Conservation (phyloP, 164 flowering plant species). For the Liriodendron chinense region DNA sequence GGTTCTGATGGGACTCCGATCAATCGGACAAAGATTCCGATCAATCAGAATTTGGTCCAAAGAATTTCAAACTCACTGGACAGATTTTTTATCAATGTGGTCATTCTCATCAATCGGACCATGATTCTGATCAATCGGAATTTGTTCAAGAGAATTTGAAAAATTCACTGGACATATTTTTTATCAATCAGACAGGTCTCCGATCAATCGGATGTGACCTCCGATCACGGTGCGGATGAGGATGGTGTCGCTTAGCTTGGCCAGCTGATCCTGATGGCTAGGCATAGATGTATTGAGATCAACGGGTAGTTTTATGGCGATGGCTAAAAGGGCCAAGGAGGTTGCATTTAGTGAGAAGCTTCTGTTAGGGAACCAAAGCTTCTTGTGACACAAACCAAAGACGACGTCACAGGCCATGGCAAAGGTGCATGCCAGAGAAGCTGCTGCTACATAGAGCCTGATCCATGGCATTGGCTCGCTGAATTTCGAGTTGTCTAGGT, state of each 20-base stretch:
- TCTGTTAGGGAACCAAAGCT: conserved; percentile 57
- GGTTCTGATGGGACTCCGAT: too few relatives aligned
- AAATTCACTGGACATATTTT: too few relatives aligned
- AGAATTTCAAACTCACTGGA: too few relatives aligned
- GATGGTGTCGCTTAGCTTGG: conserved; percentile 15
- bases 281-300: conserved; percentile 60
- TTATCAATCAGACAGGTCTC: too few relatives aligned
- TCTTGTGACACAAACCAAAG: conserved; percentile 29
- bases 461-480: conserved; percentile 11
- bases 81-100: too few relatives aligned
- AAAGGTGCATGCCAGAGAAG: conserved; percentile 41
- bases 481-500: neutral
- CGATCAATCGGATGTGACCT: too few relatives aligned
- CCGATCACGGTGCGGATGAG: conserved; percentile 5
- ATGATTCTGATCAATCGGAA: too few relatives aligned
- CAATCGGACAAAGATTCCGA: too few relatives aligned
- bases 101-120: too few relatives aligned
- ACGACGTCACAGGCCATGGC: conserved; percentile 49
- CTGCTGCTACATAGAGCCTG: conserved; percentile 48
- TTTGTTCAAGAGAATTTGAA: too few relatives aligned
- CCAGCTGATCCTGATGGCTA: conserved; percentile 9
- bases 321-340: conserved; percentile 44
- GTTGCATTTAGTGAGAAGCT: conserved; percentile 56
- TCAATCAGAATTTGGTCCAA: too few relatives aligned
- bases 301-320: conserved; percentile 50